Conservation (phyloP, 2,329 filamentous ascomycete genomes). For the Monosporascus sp. region DNA sequence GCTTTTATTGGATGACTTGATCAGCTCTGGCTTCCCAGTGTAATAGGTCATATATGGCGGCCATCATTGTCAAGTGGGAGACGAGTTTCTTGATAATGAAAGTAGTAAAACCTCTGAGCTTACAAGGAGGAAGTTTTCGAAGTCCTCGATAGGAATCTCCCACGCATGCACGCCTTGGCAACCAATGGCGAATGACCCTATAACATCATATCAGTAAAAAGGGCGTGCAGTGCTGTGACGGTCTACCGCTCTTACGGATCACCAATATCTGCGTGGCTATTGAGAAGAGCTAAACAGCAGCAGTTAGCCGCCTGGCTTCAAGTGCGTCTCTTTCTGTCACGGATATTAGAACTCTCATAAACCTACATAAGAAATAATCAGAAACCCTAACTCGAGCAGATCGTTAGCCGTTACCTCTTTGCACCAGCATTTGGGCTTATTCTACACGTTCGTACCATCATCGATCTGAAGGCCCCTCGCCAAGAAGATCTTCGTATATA, state of each 20-base stretch:
- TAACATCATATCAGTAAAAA: neutral
- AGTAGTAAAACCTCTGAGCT: neutral
- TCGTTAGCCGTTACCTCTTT: neutral
- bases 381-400: neutral
- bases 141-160: slow-evolving; percentile 2
- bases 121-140: neutral
- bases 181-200: neutral
- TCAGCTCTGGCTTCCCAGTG: neutral
- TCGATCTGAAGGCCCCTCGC: slow-evolving; percentile 2
- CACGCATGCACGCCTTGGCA: slow-evolving; percentile 2
- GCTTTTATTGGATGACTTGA: neutral
- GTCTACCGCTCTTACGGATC: neutral
- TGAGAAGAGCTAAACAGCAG: neutral
- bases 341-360: neutral
- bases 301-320: neutral
- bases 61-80: too few relatives aligned
- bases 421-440: neutral
- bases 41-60: neutral
- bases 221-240: neutral
- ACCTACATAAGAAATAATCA: neutral
- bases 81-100: neutral
- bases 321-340: neutral
- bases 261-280: neutral
- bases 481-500: slow-evolving; percentile 3
- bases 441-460: slow-evolving; percentile 2